Evolutionary conservation across 352 stramenopile species (phyloP), one percentile per base, ranked within the genome.

Genomic region (Phytophthora pluvialis): DNA sequence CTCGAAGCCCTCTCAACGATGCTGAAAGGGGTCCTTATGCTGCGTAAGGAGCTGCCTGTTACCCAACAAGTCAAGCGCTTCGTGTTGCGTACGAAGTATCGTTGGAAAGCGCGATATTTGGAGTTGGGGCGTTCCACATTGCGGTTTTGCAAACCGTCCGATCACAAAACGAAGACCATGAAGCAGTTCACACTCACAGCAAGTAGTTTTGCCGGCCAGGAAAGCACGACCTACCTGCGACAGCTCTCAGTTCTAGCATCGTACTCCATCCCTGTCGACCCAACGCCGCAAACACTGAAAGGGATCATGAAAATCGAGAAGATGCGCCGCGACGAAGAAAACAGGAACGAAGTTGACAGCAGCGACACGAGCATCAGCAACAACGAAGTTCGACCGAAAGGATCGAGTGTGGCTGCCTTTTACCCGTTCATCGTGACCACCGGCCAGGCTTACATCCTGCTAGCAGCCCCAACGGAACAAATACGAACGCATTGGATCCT

Each of bases 171-270:
- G 29, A 80, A 78, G 32, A 70, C 70, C 5, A 90, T 90, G 81
- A 88, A 90, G 52, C 81, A 92, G 54, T 92, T 92, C 33, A 63
- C 60, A 15, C 81, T 92, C 44, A 88, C 83, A 1, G 65, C 65
- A 0, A 71, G 73, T 3, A 88, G 71, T 62, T 82, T 84, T 42
- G 75, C 77, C n/a, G 77, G 71, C 15, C 81, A 89, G 44, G 83
- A 91, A 53, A 67, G 56, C 26, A 68, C 81, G n/a, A 80, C 85
- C 18, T 77, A 88, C 39, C 67, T 90, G 40, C 74, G 70, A 15
- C 70, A 79, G 29, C 60, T 77, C 21, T 54, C 49, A 0, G 13
- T 80, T 33, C 5, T 83, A 7, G 72, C 72, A 2, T 83, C 75
- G 8, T 83, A 83, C 26, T 68, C 77, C 21, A 78, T 78, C 0